Evolutionary conservation across 2,329 filamentous ascomycete genomes (phyloP).

Genomic region (Didymella lethalis): DNA sequence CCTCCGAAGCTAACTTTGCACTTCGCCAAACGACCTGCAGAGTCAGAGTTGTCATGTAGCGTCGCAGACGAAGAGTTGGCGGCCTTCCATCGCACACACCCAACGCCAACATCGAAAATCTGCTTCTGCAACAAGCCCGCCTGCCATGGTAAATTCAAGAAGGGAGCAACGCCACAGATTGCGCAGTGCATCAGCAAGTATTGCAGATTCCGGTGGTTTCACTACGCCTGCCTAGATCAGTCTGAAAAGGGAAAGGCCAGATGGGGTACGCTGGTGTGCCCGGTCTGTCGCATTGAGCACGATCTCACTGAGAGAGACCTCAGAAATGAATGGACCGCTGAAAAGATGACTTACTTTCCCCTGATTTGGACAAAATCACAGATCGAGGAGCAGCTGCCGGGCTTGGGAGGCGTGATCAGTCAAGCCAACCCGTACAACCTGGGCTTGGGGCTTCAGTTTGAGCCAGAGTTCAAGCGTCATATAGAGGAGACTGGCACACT

Average conservation of each 20-base stretch:
- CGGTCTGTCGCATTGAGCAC: slow-evolving; percentile 20
- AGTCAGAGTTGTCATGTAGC: background rate
- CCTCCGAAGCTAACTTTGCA: background rate
- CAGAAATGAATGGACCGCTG: slow-evolving; percentile 1
- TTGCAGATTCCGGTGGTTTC: slow-evolving; percentile 31
- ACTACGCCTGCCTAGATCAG: slow-evolving; percentile 33
- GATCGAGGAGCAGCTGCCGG: background rate
- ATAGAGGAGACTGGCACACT: background rate
- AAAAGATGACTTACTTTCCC: background rate
- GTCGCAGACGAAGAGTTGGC: slow-evolving; percentile 1
- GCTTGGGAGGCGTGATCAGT: background rate
- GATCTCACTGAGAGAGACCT: slow-evolving; percentile 6
- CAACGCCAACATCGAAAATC: slow-evolving; percentile 16
- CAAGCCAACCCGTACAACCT: slow-evolving; percentile 1
- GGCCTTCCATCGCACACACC: background rate
- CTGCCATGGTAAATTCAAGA: slow-evolving; percentile 5
- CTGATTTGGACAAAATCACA: background rate
- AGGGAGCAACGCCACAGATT: slow-evolving; percentile 10
- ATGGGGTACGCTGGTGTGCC: slow-evolving; percentile 22
- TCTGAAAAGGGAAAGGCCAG: slow-evolving; percentile 23
- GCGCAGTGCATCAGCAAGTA: slow-evolving; percentile 27
- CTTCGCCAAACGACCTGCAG: slow-evolving; percentile 3
- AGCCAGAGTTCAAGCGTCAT: background rate
- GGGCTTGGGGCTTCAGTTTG: background rate
- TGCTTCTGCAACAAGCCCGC: slow-evolving; percentile 32